These are phyloP conservation scores for Helotiales sp. DNA, from an alignment of 2,329 filamentous ascomycete species.

Conservation along the genomic window DNA sequence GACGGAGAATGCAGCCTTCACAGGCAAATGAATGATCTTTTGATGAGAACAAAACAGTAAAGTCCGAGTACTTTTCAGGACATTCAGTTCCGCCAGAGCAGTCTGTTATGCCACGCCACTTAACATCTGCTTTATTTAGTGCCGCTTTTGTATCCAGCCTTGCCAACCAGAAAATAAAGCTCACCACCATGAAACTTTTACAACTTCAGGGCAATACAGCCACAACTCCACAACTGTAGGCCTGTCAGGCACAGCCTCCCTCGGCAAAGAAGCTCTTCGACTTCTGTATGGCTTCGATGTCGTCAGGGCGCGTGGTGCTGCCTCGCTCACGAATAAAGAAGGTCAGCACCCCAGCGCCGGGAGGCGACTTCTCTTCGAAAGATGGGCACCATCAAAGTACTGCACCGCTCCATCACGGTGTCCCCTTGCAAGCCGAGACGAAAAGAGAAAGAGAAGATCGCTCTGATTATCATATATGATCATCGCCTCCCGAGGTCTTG, in stretches of 20 bases:
- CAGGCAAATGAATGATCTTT: no score
- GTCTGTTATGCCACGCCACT: no score
- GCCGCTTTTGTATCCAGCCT: no score
- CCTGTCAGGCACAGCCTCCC: conserved; percentile 23
- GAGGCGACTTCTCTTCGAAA: conserved; percentile 38
- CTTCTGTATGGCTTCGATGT: conserved; percentile 24
- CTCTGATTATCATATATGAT: conserved; percentile 33
- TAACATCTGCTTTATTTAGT: no score
- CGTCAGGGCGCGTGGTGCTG: conserved; percentile 31
- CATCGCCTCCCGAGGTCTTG: conserved; percentile 15
- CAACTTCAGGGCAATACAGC: conserved; percentile 8
- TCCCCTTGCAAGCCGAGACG: conserved; percentile 35
- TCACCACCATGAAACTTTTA: background rate
- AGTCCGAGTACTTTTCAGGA: no score
- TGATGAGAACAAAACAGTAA: no score
- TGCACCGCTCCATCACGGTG: conserved; percentile 30
- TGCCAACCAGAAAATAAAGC: no score
- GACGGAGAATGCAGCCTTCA: no score
- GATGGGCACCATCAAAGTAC: conserved; percentile 38
- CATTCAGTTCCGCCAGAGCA: no score
- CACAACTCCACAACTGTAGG: conserved; percentile 13
- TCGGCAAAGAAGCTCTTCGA: conserved; percentile 8
- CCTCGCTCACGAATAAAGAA: conserved; percentile 31
- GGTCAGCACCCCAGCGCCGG: conserved; percentile 21
- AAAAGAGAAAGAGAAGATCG: conserved; percentile 14